A percentile compares a stretch with the other conserved stretches of the same genome.
phyloP scores from a whole-genome alignment of 164 flowering plant genomes.

The Aristolochia fimbriata region DNA sequence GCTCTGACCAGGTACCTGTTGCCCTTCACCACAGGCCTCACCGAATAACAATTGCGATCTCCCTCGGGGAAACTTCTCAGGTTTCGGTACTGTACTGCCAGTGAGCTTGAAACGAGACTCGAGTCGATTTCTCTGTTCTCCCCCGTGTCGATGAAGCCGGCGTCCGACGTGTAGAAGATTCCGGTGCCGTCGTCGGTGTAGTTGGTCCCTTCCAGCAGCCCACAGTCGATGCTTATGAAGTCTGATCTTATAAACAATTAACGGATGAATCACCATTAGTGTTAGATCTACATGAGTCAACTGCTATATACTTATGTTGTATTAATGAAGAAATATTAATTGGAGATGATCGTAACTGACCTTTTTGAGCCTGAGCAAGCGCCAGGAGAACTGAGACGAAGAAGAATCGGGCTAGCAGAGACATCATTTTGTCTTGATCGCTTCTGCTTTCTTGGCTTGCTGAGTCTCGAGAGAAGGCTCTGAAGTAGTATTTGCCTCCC shows the following conservation, averaged over 20 bases:
- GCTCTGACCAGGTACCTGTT: slow-evolving; percentile 35
- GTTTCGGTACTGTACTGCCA: neutral
- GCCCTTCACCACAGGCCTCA: slow-evolving; percentile 4
- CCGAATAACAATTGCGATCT: slow-evolving; percentile 4
- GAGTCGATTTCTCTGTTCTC: neutral
- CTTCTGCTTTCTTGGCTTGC: too few species aligned
- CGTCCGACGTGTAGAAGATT: slow-evolving; percentile 4
- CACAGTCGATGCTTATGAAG: slow-evolving; percentile 8
- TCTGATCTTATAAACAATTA: neutral
- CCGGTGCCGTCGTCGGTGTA: slow-evolving; percentile 1
- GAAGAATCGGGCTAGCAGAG: neutral
- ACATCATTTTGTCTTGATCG: neutral
- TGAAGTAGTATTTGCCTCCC: too few species aligned
- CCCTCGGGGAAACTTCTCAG: slow-evolving; percentile 7
- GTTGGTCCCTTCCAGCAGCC: neutral
- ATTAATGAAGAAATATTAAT: neutral
- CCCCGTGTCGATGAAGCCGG: slow-evolving; percentile 3
- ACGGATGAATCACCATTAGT: too few species aligned
- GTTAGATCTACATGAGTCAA: too few species aligned
- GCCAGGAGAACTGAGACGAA: neutral
- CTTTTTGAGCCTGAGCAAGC: neutral
- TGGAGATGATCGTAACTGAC: neutral
- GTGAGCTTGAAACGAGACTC: neutral
- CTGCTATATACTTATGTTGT: too few species aligned
- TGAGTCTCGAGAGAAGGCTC: too few species aligned